Percentiles rank a stretch among this genome's conserved stretches.
These are phyloP conservation scores for Pythium dissimile DNA, from an alignment of 352 stramenopile genomes.

Conservation along the genomic window DNA sequence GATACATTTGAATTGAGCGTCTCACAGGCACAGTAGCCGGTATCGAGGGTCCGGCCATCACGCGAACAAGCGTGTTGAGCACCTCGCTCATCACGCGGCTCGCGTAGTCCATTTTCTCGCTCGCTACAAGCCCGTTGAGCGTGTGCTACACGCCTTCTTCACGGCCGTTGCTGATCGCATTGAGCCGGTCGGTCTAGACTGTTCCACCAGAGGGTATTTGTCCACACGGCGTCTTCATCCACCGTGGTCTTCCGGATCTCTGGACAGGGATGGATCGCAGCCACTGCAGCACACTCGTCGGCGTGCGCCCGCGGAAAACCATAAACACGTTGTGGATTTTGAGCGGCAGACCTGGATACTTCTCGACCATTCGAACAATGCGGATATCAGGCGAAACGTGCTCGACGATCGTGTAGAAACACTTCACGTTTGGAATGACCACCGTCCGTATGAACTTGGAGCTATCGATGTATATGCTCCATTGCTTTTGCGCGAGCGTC, in stretches of 20 bases:
- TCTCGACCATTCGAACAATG: slow-evolving; percentile 8
- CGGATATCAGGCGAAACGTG: slow-evolving; percentile 6
- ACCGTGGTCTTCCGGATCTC: slow-evolving; percentile 2
- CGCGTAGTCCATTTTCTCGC: not conserved
- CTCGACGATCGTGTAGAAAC: slow-evolving; percentile 5
- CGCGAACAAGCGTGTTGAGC: not conserved
- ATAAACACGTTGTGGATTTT: slow-evolving; percentile 8
- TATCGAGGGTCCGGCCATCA: too few relatives aligned
- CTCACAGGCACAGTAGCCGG: too few relatives aligned
- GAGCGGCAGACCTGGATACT: slow-evolving; percentile 9
- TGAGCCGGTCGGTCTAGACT: not conserved
- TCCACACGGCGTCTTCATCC: slow-evolving; percentile 7
- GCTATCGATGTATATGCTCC: too few relatives aligned
- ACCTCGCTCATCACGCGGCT: not conserved
- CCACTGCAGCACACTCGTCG: not conserved
- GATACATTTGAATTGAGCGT: too few relatives aligned
- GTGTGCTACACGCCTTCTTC: not conserved
- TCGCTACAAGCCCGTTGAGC: not conserved
- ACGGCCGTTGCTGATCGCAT: not conserved
- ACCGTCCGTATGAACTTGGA: too few relatives aligned
- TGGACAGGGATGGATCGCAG: not conserved
- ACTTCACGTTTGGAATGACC: slow-evolving; percentile 6
- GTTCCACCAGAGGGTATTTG: slow-evolving; percentile 9
- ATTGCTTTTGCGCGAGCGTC: too few relatives aligned
- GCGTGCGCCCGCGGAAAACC: slow-evolving; percentile 6